phyloP scores from a whole-genome alignment of 257 asterid genomes.

The Scutellaria minor region DNA sequence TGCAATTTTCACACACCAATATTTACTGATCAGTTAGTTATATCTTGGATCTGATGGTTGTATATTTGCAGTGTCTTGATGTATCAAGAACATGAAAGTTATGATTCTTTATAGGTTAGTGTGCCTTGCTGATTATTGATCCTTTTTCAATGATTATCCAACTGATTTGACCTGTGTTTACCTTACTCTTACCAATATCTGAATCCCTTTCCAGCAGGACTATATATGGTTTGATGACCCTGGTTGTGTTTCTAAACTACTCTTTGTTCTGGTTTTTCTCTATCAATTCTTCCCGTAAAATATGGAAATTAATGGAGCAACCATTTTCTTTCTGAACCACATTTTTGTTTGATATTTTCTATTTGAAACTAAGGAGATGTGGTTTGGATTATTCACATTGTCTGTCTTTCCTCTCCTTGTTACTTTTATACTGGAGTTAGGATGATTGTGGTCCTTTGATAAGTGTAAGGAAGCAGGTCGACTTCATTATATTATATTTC shows the following conservation, averaged over 20 bases:
- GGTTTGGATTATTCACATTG: background rate
- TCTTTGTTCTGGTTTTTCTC: conserved; percentile 2
- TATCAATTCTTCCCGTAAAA: conserved; percentile 2
- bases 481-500: conserved; percentile 6
- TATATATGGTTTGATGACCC: background rate
- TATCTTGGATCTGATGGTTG: conserved; percentile 15
- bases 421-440: background rate
- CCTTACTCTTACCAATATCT: background rate
- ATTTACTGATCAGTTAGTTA: background rate
- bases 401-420: background rate
- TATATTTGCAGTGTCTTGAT: conserved; percentile 24
- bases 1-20: background rate
- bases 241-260: conserved; percentile 15
- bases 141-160: background rate
- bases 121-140: background rate
- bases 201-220: background rate
- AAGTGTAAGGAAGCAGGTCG: conserved; percentile 1
- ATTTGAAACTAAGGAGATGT: conserved; percentile 13
- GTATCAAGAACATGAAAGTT: background rate
- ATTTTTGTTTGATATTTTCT: background rate
- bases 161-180: background rate
- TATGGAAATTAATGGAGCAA: background rate
- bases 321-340: background rate
- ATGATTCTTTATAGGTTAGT: conserved; percentile 13
- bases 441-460: conserved; percentile 3